phyloP scores from a whole-genome alignment of 768 basidiomycete genomes.

The Favolaschia claudopus region DNA sequence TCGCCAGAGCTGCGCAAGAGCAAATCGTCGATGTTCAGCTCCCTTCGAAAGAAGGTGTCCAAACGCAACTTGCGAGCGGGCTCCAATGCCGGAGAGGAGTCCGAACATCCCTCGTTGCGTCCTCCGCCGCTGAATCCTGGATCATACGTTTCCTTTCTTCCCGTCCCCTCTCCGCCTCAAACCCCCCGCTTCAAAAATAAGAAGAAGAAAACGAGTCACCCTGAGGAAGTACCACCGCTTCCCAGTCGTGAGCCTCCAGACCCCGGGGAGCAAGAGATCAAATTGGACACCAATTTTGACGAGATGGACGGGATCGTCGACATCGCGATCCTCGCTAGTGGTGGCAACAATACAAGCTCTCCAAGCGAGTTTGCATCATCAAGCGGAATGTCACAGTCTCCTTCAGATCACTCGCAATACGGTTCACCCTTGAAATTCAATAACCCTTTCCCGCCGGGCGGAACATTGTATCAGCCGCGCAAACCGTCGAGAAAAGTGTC shows the following conservation, averaged over 20 bases:
- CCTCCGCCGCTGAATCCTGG: conserved; percentile 41
- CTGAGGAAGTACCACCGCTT: conserved; percentile 38
- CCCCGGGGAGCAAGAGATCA: conserved; percentile 45
- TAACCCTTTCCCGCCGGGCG: conserved; percentile 49
- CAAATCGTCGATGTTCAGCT: conserved; percentile 56
- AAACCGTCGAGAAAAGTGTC: conserved; percentile 51
- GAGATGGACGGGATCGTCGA: conserved; percentile 88
- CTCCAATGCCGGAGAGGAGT: conserved; percentile 30
- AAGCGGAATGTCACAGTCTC: conserved; percentile 39
- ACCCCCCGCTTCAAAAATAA: conserved; percentile 29
- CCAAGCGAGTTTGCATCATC: conserved; percentile 51
- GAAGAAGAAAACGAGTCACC: conserved; percentile 43
- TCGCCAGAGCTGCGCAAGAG: conserved; percentile 51
- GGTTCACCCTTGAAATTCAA: conserved; percentile 44
- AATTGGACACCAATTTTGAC: conserved; percentile 73
- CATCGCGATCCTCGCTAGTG: conserved; percentile 37
- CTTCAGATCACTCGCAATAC: conserved; percentile 37
- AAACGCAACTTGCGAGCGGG: conserved; percentile 46
- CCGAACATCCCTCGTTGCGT: conserved; percentile 47
- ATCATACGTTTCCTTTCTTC: conserved; percentile 30
- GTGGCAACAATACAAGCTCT: conserved; percentile 44
- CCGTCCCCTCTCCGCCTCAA: conserved; percentile 21
- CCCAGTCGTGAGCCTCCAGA: conserved; percentile 41
- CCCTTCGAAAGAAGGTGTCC: conserved; percentile 51
- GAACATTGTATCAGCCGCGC: not conserved